phyloP scores from a whole-genome alignment of 305 asterid genomes.

The Striga hermonthica region DNA sequence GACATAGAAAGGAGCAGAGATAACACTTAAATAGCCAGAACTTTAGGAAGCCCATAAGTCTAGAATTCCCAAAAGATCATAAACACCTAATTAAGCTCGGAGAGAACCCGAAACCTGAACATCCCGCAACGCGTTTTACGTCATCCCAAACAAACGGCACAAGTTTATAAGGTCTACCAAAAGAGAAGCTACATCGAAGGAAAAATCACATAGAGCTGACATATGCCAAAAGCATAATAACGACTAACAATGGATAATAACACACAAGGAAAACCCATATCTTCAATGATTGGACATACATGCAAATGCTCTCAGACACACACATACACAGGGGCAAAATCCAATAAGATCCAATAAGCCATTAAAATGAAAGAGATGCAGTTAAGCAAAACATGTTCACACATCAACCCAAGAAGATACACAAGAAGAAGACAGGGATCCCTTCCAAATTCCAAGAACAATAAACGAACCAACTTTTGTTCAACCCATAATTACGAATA shows the following conservation, averaged over 20 bases:
- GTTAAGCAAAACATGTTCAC: constrained; percentile 5
- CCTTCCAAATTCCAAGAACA: not conserved
- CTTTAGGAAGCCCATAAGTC: not conserved
- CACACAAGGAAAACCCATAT: not conserved
- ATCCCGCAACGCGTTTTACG: not conserved
- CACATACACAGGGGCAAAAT: not conserved
- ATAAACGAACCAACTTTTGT: not conserved
- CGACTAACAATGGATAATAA: not conserved
- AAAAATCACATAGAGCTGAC: constrained; percentile 11
- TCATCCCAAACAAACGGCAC: constrained; percentile 6
- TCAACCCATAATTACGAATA: too few species aligned
- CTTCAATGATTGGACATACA: not conserved
- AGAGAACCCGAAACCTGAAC: constrained; percentile 16
- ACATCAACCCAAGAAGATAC: not conserved
- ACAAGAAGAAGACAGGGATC: not conserved
- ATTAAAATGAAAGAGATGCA: not conserved
- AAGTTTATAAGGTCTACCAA: not conserved
- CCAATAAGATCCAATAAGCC: not conserved
- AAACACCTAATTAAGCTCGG: constrained; percentile 9
- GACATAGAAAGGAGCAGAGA: not conserved
- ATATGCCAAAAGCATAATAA: not conserved
- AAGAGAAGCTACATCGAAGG: not conserved
- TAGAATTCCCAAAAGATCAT: not conserved
- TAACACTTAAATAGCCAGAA: not conserved
- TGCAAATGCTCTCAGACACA: constrained; percentile 28